Evolutionary conservation across 805 yeast species (phyloP).

Genomic region (Candida ulmi): DNA sequence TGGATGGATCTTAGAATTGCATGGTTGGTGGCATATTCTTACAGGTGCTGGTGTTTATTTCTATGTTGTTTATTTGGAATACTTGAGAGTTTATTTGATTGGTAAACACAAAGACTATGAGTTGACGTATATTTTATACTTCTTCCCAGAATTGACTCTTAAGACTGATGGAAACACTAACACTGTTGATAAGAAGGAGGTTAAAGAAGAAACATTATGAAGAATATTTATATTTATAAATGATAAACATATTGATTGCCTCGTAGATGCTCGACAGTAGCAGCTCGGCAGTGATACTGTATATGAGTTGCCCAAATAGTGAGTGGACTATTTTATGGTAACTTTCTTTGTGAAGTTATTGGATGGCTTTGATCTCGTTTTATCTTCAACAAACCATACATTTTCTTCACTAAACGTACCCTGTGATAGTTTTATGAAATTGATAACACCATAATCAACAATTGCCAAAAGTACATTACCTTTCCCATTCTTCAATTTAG

Average conservation of each 20-base stretch:
- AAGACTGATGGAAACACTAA: too few species aligned
- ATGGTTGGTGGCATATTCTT: constrained; percentile 93
- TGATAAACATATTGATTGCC: too few species aligned
- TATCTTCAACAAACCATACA: constrained; percentile 21
- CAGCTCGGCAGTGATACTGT: too few species aligned
- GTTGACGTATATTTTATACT: constrained; percentile 46
- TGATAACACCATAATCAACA: constrained; percentile 70
- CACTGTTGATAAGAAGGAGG: too few species aligned
- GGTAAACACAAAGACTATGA: constrained; percentile 47
- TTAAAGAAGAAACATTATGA: too few species aligned
- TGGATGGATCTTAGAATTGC: constrained; percentile 81
- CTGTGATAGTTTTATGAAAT: constrained; percentile 50
- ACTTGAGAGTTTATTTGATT: constrained; percentile 58
- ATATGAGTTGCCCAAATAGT: too few species aligned
- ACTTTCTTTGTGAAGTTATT: not conserved
- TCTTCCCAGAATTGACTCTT: too few species aligned
- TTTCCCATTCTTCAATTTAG: constrained; percentile 46
- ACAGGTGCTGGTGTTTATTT: constrained; percentile 81
- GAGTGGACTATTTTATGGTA: not conserved
- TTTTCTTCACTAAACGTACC: constrained; percentile 39
- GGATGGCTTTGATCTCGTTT: not conserved
- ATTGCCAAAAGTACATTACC: constrained; percentile 53
- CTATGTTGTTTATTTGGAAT: constrained; percentile 70
- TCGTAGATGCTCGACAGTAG: too few species aligned
- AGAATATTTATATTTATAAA: too few species aligned